Evolutionary conservation across 2,329 filamentous ascomycete genomes (phyloP).

Genomic region (Pseudogymnoascus sp.): DNA sequence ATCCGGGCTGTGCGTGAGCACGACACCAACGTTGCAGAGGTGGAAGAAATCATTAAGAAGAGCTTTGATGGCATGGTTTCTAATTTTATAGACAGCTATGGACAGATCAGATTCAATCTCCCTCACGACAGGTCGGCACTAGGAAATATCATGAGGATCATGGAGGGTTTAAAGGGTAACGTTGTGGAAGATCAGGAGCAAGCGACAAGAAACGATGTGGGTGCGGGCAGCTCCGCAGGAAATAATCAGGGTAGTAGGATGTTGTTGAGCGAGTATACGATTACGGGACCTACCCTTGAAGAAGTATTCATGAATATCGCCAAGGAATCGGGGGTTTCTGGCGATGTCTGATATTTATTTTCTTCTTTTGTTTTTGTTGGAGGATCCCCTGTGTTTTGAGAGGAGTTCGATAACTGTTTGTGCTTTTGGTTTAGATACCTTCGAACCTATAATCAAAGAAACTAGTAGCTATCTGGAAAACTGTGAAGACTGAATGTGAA

Average conservation of each 20-base stretch:
- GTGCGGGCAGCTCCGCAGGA: constrained; percentile 12
- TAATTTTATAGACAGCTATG: constrained; percentile 20
- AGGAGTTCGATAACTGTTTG: neutral
- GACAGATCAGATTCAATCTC: constrained; percentile 20
- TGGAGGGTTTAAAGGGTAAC: constrained; percentile 22
- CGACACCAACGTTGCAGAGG: constrained; percentile 7
- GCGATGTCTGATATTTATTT: neutral
- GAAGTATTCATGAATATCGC: constrained; percentile 26
- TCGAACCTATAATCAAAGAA: neutral
- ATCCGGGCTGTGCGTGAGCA: constrained; percentile 17
- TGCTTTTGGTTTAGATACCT: neutral
- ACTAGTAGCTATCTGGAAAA: neutral
- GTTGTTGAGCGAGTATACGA: constrained; percentile 20
- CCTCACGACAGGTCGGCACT: constrained; percentile 18
- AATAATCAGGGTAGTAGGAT: constrained; percentile 3
- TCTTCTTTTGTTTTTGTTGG: neutral
- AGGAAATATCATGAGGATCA: constrained; percentile 20
- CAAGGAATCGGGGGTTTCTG: constrained; percentile 16
- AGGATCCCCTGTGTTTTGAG: neutral
- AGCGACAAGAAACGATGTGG: neutral
- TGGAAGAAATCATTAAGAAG: constrained; percentile 14
- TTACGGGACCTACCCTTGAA: constrained; percentile 22
- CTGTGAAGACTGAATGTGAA: neutral
- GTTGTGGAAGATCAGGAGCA: constrained; percentile 12
- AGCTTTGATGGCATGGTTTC: constrained; percentile 16